phyloP scores from a whole-genome alignment of 2,329 filamentous ascomycete species.

The Elsinoe necatrix region DNA sequence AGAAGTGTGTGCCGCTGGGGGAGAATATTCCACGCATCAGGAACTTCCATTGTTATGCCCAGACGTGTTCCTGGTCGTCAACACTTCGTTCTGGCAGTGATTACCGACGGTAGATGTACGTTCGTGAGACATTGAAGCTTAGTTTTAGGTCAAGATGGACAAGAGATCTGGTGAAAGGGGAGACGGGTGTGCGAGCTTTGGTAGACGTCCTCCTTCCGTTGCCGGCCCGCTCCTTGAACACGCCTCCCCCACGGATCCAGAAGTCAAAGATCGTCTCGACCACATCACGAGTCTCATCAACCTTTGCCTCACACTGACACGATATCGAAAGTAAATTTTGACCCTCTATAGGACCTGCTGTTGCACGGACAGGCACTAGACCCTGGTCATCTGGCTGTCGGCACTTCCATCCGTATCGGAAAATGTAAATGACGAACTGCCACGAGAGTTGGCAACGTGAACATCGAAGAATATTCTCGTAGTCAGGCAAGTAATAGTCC shows the following conservation, averaged over 20 bases:
- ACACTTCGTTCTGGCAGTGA: neutral
- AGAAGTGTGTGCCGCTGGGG: neutral
- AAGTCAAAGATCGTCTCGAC: slow-evolving; percentile 1
- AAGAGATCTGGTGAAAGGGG: neutral
- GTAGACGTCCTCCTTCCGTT: neutral
- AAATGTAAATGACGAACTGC: slow-evolving; percentile 5
- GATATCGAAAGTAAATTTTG: neutral
- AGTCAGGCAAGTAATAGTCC: neutral
- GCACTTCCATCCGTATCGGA: neutral
- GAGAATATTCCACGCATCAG: slow-evolving; percentile 12
- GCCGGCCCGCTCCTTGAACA: neutral
- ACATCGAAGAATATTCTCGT: slow-evolving; percentile 15
- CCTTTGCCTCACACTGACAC: slow-evolving; percentile 8
- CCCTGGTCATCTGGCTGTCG: neutral
- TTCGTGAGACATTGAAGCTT: slow-evolving; percentile 5
- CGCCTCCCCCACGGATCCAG: neutral
- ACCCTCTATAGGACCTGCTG: neutral
- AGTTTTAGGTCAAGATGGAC: neutral
- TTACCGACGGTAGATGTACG: neutral
- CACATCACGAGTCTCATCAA: neutral
- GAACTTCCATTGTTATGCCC: neutral
- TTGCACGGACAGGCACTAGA: neutral
- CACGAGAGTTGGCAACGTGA: slow-evolving; percentile 8
- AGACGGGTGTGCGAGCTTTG: neutral
- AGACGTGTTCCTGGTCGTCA: slow-evolving; percentile 1